phyloP scores from a whole-genome alignment of 495 filamentous ascomycete genomes.

The Neurospora intermedia region DNA sequence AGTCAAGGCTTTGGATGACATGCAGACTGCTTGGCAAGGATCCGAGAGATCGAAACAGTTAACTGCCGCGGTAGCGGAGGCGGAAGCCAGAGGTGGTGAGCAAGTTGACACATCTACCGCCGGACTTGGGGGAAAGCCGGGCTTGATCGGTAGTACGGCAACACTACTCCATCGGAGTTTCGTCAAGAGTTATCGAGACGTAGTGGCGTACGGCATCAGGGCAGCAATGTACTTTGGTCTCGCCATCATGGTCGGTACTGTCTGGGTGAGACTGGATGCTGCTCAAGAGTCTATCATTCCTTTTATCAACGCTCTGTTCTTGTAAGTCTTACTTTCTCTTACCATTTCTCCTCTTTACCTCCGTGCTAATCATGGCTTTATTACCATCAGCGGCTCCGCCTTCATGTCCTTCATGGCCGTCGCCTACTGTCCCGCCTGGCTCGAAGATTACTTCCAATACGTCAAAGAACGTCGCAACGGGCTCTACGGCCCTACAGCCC shows the following conservation, averaged over 20 bases:
- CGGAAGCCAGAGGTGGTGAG: not conserved
- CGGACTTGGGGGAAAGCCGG: constrained; percentile 11
- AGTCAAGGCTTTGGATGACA: constrained; percentile 23
- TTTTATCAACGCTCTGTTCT: constrained; percentile 64
- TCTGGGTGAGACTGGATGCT: constrained; percentile 60
- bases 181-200: constrained; percentile 72
- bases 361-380: constrained; percentile 13
- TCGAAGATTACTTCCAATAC: constrained; percentile 66
- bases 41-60: constrained; percentile 12
- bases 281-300: constrained; percentile 61
- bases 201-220: constrained; percentile 71
- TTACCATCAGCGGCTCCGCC: constrained; percentile 55
- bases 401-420: constrained; percentile 93
- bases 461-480: constrained; percentile 75
- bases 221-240: constrained; percentile 68
- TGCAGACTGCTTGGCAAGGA: constrained; percentile 34
- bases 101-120: not conserved
- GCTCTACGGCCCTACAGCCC: constrained; percentile 60
- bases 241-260: constrained; percentile 81
- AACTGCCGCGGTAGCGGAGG: constrained; percentile 6
- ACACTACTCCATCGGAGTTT: constrained; percentile 58
- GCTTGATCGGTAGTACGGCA: constrained; percentile 12
- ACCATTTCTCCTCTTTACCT: not conserved
- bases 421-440: constrained; percentile 70
- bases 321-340: constrained; percentile 8